Percentiles rank a stretch among this genome's conserved stretches.
Evolutionary conservation across 129 eudicot genomes (phyloP).

Genomic region (Solidago caesia): DNA sequence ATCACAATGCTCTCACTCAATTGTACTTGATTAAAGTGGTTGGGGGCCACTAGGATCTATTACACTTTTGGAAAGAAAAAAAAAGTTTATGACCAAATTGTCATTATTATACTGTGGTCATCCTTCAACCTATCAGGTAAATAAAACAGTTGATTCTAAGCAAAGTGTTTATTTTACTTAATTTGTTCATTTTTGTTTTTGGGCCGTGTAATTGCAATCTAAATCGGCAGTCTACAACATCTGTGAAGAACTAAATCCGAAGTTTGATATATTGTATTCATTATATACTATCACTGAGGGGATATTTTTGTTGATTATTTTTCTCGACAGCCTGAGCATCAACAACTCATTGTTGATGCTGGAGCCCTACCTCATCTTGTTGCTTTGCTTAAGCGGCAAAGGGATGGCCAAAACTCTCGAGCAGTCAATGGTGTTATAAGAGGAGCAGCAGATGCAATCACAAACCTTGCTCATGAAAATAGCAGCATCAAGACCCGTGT

Average conservation of each 20-base stretch:
- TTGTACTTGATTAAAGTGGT: constrained; percentile 18
- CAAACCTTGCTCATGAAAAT: constrained; percentile 91
- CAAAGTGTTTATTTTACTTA: neutral
- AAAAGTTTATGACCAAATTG: neutral
- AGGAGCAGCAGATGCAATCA: constrained; percentile 89
- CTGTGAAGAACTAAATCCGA: constrained; percentile 2
- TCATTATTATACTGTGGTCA: constrained; percentile 6
- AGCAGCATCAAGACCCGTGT: constrained; percentile 71
- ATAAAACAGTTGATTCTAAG: constrained; percentile 12
- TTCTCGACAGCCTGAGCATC: constrained; percentile 80
- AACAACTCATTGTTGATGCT: constrained; percentile 81
- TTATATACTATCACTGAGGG: constrained; percentile 10
- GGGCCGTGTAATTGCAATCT: constrained; percentile 6
- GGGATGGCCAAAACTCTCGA: constrained; percentile 42
- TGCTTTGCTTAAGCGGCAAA: constrained; percentile 59
- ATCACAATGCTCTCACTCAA: neutral
- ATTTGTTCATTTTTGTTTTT: constrained; percentile 8
- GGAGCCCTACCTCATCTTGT: constrained; percentile 85
- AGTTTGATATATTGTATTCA: constrained; percentile 8
- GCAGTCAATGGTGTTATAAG: constrained; percentile 70
- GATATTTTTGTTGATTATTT: constrained; percentile 13
- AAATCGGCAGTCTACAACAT: neutral
- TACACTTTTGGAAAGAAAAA: neutral
- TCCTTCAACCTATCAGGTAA: constrained; percentile 7
- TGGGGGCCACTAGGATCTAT: constrained; percentile 18